Evolutionary conservation across 2,329 filamentous ascomycete species (phyloP).

Genomic region (Calonectria crousiana): DNA sequence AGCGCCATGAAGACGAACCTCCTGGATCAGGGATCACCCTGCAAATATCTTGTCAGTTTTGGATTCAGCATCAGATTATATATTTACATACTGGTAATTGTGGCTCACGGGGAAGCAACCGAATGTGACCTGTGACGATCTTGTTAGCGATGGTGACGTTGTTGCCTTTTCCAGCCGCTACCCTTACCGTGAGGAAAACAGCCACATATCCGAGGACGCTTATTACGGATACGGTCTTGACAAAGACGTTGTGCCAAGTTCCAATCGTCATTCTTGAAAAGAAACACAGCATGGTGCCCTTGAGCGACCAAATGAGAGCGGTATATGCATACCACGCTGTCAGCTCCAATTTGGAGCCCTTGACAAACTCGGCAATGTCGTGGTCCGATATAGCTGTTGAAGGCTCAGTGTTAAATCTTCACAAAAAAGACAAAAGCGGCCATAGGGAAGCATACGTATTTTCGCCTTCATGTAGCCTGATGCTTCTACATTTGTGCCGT

Average conservation of each 20-base stretch:
- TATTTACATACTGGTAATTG: constrained; percentile 39
- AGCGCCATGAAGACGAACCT: constrained; percentile 4
- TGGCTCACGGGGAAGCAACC: constrained; percentile 36
- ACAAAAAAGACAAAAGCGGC: background rate
- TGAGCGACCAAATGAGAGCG: constrained; percentile 50
- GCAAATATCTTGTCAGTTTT: constrained; percentile 2
- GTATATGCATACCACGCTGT: constrained; percentile 56
- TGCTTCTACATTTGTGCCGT: constrained; percentile 40
- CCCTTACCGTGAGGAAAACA: constrained; percentile 37
- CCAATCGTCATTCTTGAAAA: constrained; percentile 46
- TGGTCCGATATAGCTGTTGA: constrained; percentile 35
- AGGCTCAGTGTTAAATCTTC: background rate
- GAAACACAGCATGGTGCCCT: constrained; percentile 47
- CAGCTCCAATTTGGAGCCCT: constrained; percentile 53
- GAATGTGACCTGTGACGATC: constrained; percentile 27
- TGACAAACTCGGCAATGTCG: constrained; percentile 44
- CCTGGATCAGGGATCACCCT: constrained; percentile 36
- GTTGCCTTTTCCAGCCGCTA: fast-evolving
- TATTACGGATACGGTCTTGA: constrained; percentile 27
- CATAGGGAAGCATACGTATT: constrained; percentile 8
- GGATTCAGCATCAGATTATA: fast-evolving
- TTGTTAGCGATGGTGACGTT: background rate
- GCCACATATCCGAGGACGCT: constrained; percentile 27
- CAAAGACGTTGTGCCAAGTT: constrained; percentile 39
- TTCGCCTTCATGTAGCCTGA: background rate